Base-by-base conservation (phyloP, 768 basidiomycete species). In the Russula virescens region DNA sequence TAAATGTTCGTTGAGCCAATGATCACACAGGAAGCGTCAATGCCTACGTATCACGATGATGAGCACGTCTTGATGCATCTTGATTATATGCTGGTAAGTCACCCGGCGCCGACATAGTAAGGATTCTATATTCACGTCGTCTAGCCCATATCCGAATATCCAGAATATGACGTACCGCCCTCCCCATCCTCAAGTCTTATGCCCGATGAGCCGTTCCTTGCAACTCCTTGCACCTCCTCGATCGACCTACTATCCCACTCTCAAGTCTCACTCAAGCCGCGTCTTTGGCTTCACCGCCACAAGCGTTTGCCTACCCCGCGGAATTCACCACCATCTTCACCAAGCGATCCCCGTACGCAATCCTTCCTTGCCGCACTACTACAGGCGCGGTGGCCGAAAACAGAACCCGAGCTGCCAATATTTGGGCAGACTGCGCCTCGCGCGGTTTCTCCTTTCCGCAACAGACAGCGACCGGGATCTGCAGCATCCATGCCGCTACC, bases 241-340 rank as follows among this genome's bases (percentile, higher is more conserved):
- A 52, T 55, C 66, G 62, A 47, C 63, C 62, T 62, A 54, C 66
- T 58, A 56, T 63, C 69, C 40, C 62, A 67, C 60, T 69, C 73
- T 25, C 61, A 66, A 34, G 68, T 68, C 57, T 67, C 72, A 31
- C 67, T 72, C 51, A 69, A 73, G 45, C 73, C 72, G 38, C 75
- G 76, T 23, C 78, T 80, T 67, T 81, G 80, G 80, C 74, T 81
- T 50, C 79, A 80, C 66, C 77, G 80, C 48, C 75, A 73, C 77
- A 78, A 50, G 77, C 74, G 68, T 71, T 75, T 11, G 65, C 75
- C 47, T 58, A 68, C 47, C 19, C 66, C 23, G 62, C 69, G 47
- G 53, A 59, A 46, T 48, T 63, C 55, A 5, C 60, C 66, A 3
- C 47, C 60, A 5, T 40, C 65, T 28, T 65, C 66, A 2, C 60